Conservation (phyloP, 768 basidiomycete species). For the Collybia nuda region DNA sequence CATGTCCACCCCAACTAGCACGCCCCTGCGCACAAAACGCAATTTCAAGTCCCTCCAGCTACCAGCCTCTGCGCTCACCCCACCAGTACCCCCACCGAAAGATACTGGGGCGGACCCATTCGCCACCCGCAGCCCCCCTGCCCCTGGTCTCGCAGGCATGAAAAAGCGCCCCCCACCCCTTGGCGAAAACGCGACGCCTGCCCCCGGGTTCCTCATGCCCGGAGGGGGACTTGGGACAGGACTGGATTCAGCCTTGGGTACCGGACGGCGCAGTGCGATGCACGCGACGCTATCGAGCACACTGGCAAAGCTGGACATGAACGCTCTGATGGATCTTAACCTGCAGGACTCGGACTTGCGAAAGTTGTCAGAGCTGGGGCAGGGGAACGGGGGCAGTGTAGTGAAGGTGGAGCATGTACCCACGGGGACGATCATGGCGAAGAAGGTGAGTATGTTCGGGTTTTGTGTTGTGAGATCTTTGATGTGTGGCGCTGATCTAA, state of each 20-base stretch:
- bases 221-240: background rate
- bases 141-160: background rate
- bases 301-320: constrained; percentile 82
- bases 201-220: constrained; percentile 26
- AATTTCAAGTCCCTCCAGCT: constrained; percentile 88
- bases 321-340: constrained; percentile 78
- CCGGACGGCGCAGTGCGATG: constrained; percentile 63
- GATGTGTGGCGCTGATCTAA: too few species aligned
- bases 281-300: constrained; percentile 79
- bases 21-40: constrained; percentile 76
- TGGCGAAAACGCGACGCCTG: constrained; percentile 55
- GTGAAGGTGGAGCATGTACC: constrained; percentile 93
- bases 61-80: constrained; percentile 43
- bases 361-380: constrained; percentile 86
- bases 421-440: constrained; percentile 92
- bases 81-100: constrained; percentile 28
- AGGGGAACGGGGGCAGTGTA: constrained; percentile 97
- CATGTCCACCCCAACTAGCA: too few species aligned
- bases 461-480: too few species aligned
- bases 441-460: constrained; percentile 67
- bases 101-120: constrained; percentile 28
- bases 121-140: constrained; percentile 35
- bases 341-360: constrained; percentile 86
- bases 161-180: constrained; percentile 39
- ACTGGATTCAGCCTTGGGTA: constrained; percentile 10